Percentiles rank a stretch among this genome's conserved stretches.
Evolutionary conservation across 2,329 filamentous ascomycete genomes (phyloP).

Genomic region (Penicillium sp.): DNA sequence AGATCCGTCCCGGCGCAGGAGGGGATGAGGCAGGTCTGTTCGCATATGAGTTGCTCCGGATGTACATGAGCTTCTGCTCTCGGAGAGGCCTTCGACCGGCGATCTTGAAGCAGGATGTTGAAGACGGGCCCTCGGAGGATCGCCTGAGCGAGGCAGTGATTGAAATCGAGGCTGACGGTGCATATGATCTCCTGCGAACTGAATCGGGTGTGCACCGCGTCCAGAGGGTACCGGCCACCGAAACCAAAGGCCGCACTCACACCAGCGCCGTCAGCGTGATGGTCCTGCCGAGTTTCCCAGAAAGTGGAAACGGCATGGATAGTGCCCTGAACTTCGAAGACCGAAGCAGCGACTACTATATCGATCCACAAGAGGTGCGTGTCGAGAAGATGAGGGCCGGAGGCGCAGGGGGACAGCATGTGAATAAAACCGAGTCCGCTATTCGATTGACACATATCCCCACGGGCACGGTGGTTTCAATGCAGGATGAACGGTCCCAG

Average conservation of each 20-base stretch:
- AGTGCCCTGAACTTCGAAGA: conserved; percentile 65
- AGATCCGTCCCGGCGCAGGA: conserved; percentile 87
- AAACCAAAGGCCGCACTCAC: conserved; percentile 85
- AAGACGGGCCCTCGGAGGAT: conserved; percentile 60
- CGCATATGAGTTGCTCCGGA: conserved; percentile 76
- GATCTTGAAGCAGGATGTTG: conserved; percentile 76
- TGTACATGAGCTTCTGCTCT: conserved; percentile 80
- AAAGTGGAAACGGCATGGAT: conserved; percentile 47
- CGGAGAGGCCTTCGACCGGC: conserved; percentile 62
- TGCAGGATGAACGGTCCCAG: conserved; percentile 91
- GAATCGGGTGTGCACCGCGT: conserved; percentile 95
- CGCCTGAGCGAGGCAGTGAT: conserved; percentile 83
- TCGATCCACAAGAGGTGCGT: conserved; percentile 76
- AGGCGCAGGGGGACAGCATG: conserved; percentile 92
- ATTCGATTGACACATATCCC: conserved; percentile 88
- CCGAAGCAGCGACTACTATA: conserved; percentile 85
- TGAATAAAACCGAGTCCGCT: conserved; percentile 96
- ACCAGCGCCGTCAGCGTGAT: conserved; percentile 90
- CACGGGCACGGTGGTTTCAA: conserved; percentile 78
- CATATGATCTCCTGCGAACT: conserved; percentile 75
- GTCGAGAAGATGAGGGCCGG: conserved; percentile 86
- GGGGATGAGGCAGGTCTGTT: conserved; percentile 90
- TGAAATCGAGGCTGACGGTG: conserved; percentile 69
- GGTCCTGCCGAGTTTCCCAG: conserved; percentile 78
- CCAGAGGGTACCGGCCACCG: conserved; percentile 86